Evolutionary conservation across 495 filamentous ascomycete genomes (phyloP), one percentile per base, ranked within the genome.

Genomic region (Pseudotulostoma volvatum): DNA sequence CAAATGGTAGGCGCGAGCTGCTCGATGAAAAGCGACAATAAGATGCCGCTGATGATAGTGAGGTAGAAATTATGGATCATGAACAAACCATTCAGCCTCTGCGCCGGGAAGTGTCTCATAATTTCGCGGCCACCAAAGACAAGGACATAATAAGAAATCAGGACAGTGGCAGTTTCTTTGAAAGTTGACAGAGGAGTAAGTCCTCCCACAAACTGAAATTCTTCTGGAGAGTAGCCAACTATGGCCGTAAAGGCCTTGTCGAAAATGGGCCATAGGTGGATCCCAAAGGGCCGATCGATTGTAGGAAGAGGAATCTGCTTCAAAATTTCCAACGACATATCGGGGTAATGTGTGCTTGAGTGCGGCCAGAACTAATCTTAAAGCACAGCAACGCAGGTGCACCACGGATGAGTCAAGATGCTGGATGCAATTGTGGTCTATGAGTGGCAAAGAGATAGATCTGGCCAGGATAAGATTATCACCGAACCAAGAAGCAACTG

Each of bases 221-320:
- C 59, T 18, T 64, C 53, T 9, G 69, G 51, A 25, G 59, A 52
- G 46, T 64, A 67, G 37, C 87, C 88, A 38, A 67, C 70, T 34
- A 83, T 71, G 25, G 58, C 52, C 55, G 78, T 74, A 61, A 79
- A 95, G 50, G 70, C 76, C 62, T 82, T 75, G 63, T 77, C 78
- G 72, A 96, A 97, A 61, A 90, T 73, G 42, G 90, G 88, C 90
- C 90, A 97, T 60, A 96, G 60, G 32, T 81, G 64, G 43, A 95
- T 67, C 53, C 87, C 90, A 54, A 97, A 95, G 9, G 90, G 90
- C 48, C 81, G 74, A 56, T 95, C 87, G 47, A 95, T 66, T 25
- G 82, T 83, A 18, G 88, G 88, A 39, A 76, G 36, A 36, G 77
- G 78, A 37, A 88, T 46, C 42, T 74, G 53, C 47, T 81, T 71